These are phyloP conservation scores for Amanita subjunquillea DNA, from an alignment of 768 basidiomycete species.

Conservation along the genomic window DNA sequence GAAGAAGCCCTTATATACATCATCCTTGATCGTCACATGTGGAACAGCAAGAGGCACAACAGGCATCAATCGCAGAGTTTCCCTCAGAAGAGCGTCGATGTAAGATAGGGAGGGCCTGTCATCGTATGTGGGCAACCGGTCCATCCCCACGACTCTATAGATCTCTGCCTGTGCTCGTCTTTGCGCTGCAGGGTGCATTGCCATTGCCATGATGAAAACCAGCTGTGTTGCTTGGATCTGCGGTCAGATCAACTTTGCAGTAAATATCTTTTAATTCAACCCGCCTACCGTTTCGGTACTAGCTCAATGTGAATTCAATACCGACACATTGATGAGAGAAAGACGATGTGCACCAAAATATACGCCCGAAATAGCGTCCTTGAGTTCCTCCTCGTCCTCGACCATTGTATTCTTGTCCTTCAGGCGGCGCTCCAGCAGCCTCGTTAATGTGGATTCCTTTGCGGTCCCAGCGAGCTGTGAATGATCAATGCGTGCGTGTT, in stretches of 20 bases:
- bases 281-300: constrained; percentile 1
- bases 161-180: constrained; percentile 10
- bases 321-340: neutral
- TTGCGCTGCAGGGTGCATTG: constrained; percentile 11
- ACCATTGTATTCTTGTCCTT: neutral
- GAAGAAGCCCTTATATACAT: constrained; percentile 14
- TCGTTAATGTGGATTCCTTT: neutral
- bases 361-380: neutral
- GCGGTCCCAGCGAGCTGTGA: neutral
- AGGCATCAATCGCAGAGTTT: constrained; percentile 11
- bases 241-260: neutral
- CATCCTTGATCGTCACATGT: constrained; percentile 11
- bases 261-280: neutral
- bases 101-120: constrained; percentile 10
- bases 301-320: neutral
- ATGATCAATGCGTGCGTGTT: too few relatives aligned
- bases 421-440: neutral
- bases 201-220: constrained; percentile 11
- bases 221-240: neutral
- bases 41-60: constrained; percentile 10
- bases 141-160: constrained; percentile 9
- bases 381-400: neutral
- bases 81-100: constrained; percentile 9
- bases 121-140: constrained; percentile 11
- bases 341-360: neutral